These are phyloP conservation scores for Nyctanthes arbortristis DNA, from an alignment of 257 asterid genomes.

Conservation along the genomic window DNA sequence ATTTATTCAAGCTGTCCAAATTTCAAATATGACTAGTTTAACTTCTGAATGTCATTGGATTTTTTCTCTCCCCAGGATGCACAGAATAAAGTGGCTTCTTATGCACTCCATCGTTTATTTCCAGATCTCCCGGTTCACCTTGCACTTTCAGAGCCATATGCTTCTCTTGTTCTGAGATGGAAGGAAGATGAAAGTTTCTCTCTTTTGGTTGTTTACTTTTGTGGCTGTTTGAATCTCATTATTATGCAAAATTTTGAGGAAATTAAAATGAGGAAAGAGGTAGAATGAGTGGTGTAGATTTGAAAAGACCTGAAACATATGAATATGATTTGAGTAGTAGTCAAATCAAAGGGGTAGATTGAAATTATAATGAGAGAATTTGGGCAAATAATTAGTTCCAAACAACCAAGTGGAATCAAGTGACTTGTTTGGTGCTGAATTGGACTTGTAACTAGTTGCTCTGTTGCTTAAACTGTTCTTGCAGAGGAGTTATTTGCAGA, in stretches of 20 bases:
- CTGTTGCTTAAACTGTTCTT: constrained; percentile 17
- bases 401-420: no score
- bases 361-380: no score
- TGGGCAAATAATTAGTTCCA: no score
- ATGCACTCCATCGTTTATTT: constrained; percentile 80
- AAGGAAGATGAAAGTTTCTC: constrained; percentile 60
- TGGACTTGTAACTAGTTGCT: neutral
- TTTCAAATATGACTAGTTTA: constrained; percentile 14
- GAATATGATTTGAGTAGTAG: no score
- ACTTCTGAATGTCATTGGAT: constrained; percentile 9
- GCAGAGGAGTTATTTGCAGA: constrained; percentile 58
- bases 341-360: no score
- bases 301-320: no score
- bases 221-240: no score
- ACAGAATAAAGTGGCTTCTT: constrained; percentile 91
- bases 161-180: constrained; percentile 76
- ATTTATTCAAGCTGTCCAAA: neutral
- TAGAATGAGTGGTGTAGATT: no score
- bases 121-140: constrained; percentile 86
- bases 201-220: constrained; percentile 1
- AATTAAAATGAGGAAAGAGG: no score
- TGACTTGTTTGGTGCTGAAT: neutral
- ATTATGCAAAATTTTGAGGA: no score
- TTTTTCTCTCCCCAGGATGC: constrained; percentile 58
- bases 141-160: constrained; percentile 82